Conservation (phyloP, 169 alveolate genomes). For the Plasmodium vivax region DNA sequence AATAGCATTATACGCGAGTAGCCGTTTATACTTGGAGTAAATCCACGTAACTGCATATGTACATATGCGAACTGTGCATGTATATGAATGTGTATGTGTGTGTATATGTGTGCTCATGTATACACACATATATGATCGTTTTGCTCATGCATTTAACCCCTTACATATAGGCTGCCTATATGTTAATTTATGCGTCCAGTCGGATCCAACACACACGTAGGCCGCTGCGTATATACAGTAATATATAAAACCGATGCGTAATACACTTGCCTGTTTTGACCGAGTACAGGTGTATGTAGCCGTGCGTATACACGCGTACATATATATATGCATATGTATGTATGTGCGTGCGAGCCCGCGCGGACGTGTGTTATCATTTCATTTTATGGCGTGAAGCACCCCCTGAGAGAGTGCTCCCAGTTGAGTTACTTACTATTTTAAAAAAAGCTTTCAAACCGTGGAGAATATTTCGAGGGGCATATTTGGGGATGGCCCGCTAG, state of each 20-base stretch:
- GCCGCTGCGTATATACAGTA: not conserved
- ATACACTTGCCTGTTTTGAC: not conserved
- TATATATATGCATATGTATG: not conserved
- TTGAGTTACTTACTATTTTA: constrained; percentile 19
- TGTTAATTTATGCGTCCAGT: not conserved
- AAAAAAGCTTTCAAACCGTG: constrained; percentile 4
- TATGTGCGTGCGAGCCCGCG: not conserved
- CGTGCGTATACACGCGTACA: not conserved
- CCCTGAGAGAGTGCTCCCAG: constrained; percentile 8
- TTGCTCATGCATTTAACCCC: not conserved
- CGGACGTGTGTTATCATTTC: not conserved
- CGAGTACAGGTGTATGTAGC: not conserved
- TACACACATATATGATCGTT: not conserved
- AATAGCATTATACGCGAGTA: not conserved
- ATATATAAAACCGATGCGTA: not conserved
- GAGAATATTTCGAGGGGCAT: constrained; percentile 15
- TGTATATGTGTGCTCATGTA: not conserved
- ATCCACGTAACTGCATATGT: constrained; percentile 6
- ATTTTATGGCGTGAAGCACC: not conserved
- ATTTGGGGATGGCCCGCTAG: constrained; percentile 14
- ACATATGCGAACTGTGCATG: not conserved
- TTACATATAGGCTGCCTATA: not conserved
- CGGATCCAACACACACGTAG: not conserved
- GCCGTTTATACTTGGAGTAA: not conserved
- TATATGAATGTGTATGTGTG: not conserved